These are phyloP conservation scores for Talaromyces piceae DNA, from an alignment of 2,329 filamentous ascomycete species.

Conservation along the genomic window DNA sequence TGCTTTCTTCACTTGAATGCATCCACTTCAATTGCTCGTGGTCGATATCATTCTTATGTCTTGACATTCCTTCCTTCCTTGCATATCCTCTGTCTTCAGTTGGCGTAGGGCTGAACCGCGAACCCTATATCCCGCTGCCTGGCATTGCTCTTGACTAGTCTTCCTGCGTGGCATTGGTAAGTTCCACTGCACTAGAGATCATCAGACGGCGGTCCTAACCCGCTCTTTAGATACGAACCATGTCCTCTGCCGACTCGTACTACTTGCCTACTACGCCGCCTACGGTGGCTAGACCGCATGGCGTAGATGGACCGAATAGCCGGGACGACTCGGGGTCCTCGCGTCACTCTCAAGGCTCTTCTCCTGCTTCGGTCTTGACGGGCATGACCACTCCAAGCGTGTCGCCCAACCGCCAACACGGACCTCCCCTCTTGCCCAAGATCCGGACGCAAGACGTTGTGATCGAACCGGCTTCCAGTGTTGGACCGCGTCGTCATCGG, in stretches of 20 bases:
- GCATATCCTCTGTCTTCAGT: background rate
- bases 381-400: conserved; percentile 59
- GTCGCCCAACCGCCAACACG: conserved; percentile 68
- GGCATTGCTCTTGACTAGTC: background rate
- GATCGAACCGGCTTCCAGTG: conserved; percentile 51
- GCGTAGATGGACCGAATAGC: conserved; percentile 40
- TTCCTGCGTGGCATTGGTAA: background rate
- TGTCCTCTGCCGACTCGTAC: conserved; percentile 36
- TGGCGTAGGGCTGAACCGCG: background rate
- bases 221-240: conserved; percentile 10
- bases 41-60: conserved; percentile 12
- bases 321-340: conserved; percentile 61
- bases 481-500: conserved; percentile 50
- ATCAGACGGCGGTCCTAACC: background rate
- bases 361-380: conserved; percentile 61
- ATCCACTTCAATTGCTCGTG: background rate
- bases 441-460: conserved; percentile 79
- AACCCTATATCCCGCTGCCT: background rate
- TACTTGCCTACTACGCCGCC: conserved; percentile 41
- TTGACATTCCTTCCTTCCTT: background rate
- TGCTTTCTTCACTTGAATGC: conserved; percentile 3
- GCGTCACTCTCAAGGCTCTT: conserved; percentile 59
- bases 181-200: background rate
- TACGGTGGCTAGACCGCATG: conserved; percentile 26
- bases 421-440: conserved; percentile 71